These are phyloP conservation scores for Emmonsiellopsis sp. DNA, from an alignment of 2,329 filamentous ascomycete genomes.

Conservation along the genomic window DNA sequence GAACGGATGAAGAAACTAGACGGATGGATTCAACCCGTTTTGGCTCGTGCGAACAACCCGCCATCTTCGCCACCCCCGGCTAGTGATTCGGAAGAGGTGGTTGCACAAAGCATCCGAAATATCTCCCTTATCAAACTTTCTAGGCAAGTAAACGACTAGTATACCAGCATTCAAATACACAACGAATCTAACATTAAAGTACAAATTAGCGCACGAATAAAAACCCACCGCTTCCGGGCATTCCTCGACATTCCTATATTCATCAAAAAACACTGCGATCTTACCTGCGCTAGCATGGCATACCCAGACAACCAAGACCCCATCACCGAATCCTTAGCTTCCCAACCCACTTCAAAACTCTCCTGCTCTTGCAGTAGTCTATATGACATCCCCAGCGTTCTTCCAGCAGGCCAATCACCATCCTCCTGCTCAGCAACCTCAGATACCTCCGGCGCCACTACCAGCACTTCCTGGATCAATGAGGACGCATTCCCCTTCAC, in stretches of 20 bases:
- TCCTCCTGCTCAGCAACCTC: conserved; percentile 22
- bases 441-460: conserved; percentile 4
- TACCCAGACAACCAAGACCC: conserved; percentile 3
- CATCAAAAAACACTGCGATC: conserved; percentile 36
- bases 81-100: conserved; percentile 24
- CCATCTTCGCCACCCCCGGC: conserved; percentile 17
- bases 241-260: conserved; percentile 39
- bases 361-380: conserved; percentile 25
- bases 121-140: conserved; percentile 36
- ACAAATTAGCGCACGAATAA: conserved; percentile 32
- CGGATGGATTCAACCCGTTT: conserved; percentile 27
- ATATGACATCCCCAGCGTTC: conserved; percentile 19
- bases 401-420: conserved; percentile 23
- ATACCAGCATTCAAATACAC: background rate
- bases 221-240: conserved; percentile 36
- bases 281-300: conserved; percentile 15
- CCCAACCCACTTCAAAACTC: conserved; percentile 18
- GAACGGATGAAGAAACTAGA: conserved; percentile 35
- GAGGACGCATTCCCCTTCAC: conserved; percentile 31
- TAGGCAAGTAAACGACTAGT: conserved; percentile 21
- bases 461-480: conserved; percentile 16
- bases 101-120: conserved; percentile 29
- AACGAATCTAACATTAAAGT: background rate
- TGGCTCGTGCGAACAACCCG: conserved; percentile 23
- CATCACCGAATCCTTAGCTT: background rate